These are phyloP conservation scores for Aspergillus panamensis DNA, from an alignment of 495 filamentous ascomycete species.

Conservation along the genomic window DNA sequence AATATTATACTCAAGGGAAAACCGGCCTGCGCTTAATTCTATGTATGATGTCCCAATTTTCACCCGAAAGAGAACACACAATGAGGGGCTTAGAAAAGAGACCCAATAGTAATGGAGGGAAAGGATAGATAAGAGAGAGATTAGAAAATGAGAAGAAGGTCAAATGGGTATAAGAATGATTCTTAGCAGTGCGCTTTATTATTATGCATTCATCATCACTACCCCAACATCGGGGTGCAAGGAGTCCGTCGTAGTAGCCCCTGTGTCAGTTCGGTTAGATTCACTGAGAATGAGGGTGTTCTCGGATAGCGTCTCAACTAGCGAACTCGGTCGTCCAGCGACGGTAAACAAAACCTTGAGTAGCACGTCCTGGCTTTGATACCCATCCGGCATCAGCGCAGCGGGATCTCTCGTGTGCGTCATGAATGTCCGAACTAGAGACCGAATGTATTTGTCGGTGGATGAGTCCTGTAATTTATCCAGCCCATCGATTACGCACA, in stretches of 20 bases:
- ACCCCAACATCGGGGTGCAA: constrained; percentile 33
- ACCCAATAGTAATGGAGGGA: background rate
- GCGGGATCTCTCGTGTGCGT: constrained; percentile 36
- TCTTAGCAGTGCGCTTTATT: background rate
- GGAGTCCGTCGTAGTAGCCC: constrained; percentile 22
- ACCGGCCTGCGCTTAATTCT: constrained; percentile 23
- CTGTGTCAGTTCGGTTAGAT: constrained; percentile 24
- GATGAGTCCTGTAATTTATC: constrained; percentile 38
- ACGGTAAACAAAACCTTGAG: constrained; percentile 46
- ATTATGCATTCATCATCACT: constrained; percentile 44
- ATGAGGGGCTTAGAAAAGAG: background rate
- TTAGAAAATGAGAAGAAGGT: background rate
- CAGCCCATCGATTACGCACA: constrained; percentile 43
- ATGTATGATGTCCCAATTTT: constrained; percentile 22
- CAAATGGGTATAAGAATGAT: background rate
- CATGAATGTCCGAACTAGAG: constrained; percentile 36
- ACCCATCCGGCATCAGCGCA: constrained; percentile 17
- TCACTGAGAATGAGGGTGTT: constrained; percentile 35
- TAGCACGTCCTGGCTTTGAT: constrained; percentile 29
- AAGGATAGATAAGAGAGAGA: background rate
- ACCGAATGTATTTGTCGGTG: constrained; percentile 35
- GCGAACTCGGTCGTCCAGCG: constrained; percentile 31
- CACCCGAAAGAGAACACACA: constrained; percentile 13
- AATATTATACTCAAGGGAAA: constrained; percentile 21
- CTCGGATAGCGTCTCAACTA: constrained; percentile 41